Evolutionary conservation across 192 early-diverging fungal genomes (phyloP).

Genomic region (Coemansia sp.): DNA sequence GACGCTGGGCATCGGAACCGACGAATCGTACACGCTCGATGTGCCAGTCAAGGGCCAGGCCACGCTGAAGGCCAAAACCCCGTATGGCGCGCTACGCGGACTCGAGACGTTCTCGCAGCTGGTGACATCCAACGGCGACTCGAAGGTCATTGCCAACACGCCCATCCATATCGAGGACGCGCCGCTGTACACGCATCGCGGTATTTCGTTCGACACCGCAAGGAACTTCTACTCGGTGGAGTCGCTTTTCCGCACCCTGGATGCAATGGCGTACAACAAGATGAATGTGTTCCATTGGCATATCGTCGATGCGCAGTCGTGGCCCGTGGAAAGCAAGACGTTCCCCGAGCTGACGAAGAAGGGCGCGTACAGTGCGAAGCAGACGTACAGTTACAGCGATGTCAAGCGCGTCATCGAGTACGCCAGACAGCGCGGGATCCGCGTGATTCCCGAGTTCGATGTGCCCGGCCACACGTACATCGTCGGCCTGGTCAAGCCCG

Average conservation of each 20-base stretch:
- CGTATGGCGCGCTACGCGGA: slow-evolving; percentile 68
- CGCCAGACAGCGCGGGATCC: slow-evolving; percentile 73
- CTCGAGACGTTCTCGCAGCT: slow-evolving; percentile 76
- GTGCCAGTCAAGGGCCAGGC: slow-evolving; percentile 58
- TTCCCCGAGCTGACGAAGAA: slow-evolving; percentile 61
- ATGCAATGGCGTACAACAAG: slow-evolving; percentile 71
- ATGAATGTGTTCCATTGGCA: slow-evolving; percentile 85
- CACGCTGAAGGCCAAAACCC: slow-evolving; percentile 59
- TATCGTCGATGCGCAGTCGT: slow-evolving; percentile 69
- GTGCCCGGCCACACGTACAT: slow-evolving; percentile 76
- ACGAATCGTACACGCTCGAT: slow-evolving; percentile 71
- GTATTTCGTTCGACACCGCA: slow-evolving; percentile 66
- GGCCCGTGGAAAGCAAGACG: slow-evolving; percentile 65
- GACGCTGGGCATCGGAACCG: slow-evolving; percentile 54
- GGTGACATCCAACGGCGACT: slow-evolving; percentile 53
- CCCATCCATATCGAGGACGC: slow-evolving; percentile 63
- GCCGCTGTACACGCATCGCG: slow-evolving; percentile 67
- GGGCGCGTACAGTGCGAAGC: slow-evolving; percentile 63
- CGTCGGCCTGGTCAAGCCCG: slow-evolving; percentile 57
- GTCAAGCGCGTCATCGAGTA: slow-evolving; percentile 69
- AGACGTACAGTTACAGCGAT: slow-evolving; percentile 71
- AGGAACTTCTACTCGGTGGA: slow-evolving; percentile 67
- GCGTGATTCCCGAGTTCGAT: slow-evolving; percentile 89
- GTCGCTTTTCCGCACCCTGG: slow-evolving; percentile 60
- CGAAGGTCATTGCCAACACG: slow-evolving; percentile 58